Percentiles rank a stretch among this genome's conserved stretches.
Conservation (phyloP, 345 rosid genomes). For the Carallia pectinifolia region DNA sequence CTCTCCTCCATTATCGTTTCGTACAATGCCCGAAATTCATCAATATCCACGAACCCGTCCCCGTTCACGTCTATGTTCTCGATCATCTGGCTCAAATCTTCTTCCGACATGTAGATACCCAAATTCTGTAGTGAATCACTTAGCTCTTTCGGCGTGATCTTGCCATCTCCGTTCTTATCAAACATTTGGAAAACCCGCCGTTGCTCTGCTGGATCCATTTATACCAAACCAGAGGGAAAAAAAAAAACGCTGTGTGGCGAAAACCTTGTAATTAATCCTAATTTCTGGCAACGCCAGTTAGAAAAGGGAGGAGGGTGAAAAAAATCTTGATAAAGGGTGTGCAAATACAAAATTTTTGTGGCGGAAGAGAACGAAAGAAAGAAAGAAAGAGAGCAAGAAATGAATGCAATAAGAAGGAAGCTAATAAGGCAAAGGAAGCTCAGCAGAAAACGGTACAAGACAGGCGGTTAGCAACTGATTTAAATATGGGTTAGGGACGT, state of each 20-base stretch:
- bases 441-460: no score
- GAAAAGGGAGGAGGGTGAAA: no score
- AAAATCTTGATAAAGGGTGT: no score
- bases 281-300: no score
- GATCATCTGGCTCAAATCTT: constrained; percentile 66
- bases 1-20: constrained; percentile 80
- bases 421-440: no score
- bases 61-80: constrained; percentile 85
- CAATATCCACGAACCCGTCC: constrained; percentile 79
- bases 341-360: no score
- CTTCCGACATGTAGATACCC: constrained; percentile 65
- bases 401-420: not conserved
- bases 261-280: no score
- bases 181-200: constrained; percentile 86
- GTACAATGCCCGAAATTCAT: constrained; percentile 77
- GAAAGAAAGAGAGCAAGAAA: not conserved
- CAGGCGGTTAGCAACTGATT: no score
- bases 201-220: constrained; percentile 71
- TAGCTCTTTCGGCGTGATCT: constrained; percentile 67
- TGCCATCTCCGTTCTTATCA: constrained; percentile 80
- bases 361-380: not conserved
- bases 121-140: constrained; percentile 66
- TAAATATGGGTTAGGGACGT: no score
- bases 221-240: not conserved
- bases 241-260: not conserved